phyloP scores from a whole-genome alignment of 768 basidiomycete species.

The Lactifluus echinatus region DNA sequence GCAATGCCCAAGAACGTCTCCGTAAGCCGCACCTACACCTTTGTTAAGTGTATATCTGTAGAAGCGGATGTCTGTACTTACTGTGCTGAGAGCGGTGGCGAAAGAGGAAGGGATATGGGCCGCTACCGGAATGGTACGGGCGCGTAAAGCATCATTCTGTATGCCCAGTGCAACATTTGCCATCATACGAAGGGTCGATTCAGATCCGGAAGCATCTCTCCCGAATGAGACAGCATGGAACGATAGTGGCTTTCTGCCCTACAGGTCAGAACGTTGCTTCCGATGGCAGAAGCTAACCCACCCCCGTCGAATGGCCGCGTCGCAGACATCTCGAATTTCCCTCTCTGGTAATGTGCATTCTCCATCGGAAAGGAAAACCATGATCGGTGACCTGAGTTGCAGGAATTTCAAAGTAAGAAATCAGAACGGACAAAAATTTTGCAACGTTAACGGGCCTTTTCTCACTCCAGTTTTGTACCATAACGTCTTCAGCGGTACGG shows the following conservation, averaged over 20 bases:
- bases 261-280: neutral
- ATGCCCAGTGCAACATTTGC: slow-evolving; percentile 40
- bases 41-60: no score
- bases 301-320: slow-evolving; percentile 37
- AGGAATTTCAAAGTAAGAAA: neutral
- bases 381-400: slow-evolving; percentile 36
- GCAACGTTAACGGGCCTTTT: slow-evolving; percentile 6
- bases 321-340: slow-evolving; percentile 34
- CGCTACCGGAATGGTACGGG: slow-evolving; percentile 23
- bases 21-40: no score
- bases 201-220: slow-evolving; percentile 4
- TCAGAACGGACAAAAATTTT: neutral
- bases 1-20: no score
- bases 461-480: no score
- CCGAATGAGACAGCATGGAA: slow-evolving; percentile 49
- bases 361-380: slow-evolving; percentile 53
- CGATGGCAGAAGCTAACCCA: slow-evolving; percentile 14
- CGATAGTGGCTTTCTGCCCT: slow-evolving; percentile 41
- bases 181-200: slow-evolving; percentile 41
- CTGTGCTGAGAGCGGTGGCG: slow-evolving; percentile 30
- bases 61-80: no score
- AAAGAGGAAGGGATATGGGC: slow-evolving; percentile 28
- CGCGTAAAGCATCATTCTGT: slow-evolving; percentile 35
- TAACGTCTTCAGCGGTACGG: no score
- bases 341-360: slow-evolving; percentile 34